Evolutionary conservation across 257 asterid genomes (phyloP), one percentile per base, ranked within the genome.

Genomic region (Lantana camara): DNA sequence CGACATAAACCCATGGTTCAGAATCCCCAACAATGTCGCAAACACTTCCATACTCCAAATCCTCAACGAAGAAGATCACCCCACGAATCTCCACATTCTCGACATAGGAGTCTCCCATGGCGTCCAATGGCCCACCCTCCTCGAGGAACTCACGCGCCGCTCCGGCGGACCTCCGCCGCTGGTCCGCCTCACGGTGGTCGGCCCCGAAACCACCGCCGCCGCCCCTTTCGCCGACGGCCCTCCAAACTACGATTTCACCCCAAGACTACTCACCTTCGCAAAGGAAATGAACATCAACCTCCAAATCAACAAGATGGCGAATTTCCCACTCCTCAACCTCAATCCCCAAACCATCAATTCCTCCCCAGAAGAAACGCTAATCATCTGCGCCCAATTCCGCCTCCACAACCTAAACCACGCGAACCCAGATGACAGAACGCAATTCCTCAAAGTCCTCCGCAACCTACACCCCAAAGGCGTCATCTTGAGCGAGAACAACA

Each of bases 31-130:
- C 79, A 83, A 75, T 66, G 77, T 90, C 4, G 92, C 95, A 4
- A 90, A 90, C 68, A 81, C 95, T 14, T 82, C 96, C n/a, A 75
- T 90, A 59, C 90, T 90, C 12, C 95, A 90, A 60, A 83, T 85
- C 27, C 91, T 90, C 0, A 51, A 53, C 0, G 86, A 81, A 57
- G 82, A 79, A 53, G 71, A 60, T 29, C 73, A 70, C 9, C 72
- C 74, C 1, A 49, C 67, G 7, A 79, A 74, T 42, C 96, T 90
- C 45, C 97, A 90, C 84, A 90, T 90, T 73, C 78, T 90, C 38
- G 97, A 90, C 58, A 83, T 87, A 34, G 96, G 97, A 72, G 97
- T 85, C 22, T 90, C 96, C 22, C 97, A 87, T 56, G 97, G 97
- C 13, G 76, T 90, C 15, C 97, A 90, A 19, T 90, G 97, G 97